Evolutionary conservation across 805 yeast genomes (phyloP), one percentile per base, ranked within the genome.

Genomic region (Groenewaldozyma salmanticensis): DNA sequence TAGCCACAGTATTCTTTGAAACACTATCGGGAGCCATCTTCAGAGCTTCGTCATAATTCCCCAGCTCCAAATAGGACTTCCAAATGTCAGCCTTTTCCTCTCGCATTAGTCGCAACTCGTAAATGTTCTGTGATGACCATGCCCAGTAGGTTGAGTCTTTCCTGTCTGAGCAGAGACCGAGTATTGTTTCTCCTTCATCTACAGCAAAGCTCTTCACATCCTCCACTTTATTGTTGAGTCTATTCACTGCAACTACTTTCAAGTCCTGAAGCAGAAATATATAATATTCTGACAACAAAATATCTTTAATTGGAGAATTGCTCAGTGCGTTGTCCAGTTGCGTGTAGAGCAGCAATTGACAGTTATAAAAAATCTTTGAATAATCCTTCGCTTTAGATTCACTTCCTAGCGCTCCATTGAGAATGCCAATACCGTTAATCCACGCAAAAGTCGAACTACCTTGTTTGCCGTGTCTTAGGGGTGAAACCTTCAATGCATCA

Each of bases 11-110:
- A 50, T 79, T 79, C 38, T n/a, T 57, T 27, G 50, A 41, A n/a
- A 37, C 32, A 2, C 52, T 37, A 31, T 49, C 52, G 22, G 61
- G 51, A 3, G 70, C 56, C 13, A 75, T 56, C 1, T 56, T 48
- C 36, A 84, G 62, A 0, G 96, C 95, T 35, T 74, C 75, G 15
- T 79, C 83, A 58, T 69, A 90, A 42, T 72, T 60, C 5, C 65
- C 58, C 38, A 65, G 65, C 3, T 67, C 68, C n/a, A 78, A 55
- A 52, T 79, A 58, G 0, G 74, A 64, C 40, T 71, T 72, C 95
- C 96, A 85, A 2, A 88, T 77, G 20, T 81, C 81, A 3, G 71
- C 64, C 3, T 77, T 67, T 57, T 90, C 96, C 52, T 81, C 72
- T 27, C 70, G 70, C 9, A 84, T 65, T 6, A 80, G 68, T 15